Evolutionary conservation across 1,284 basidiomycete genomes (phyloP).

Genomic region (Lentinus polychrous): DNA sequence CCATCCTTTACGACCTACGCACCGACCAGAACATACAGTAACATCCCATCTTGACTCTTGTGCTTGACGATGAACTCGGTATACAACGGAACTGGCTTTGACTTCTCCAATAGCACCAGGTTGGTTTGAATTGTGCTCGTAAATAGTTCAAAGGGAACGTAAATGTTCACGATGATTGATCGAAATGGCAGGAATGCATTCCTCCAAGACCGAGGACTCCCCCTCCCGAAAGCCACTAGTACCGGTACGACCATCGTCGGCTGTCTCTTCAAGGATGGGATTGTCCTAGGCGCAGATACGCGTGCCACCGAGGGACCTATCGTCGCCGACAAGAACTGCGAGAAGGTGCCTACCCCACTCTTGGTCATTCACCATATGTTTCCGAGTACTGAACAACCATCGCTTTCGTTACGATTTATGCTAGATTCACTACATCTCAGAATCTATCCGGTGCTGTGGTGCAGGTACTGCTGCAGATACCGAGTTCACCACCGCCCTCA

Average conservation of each 20-base stretch:
- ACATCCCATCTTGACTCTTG: not conserved
- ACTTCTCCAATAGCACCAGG: conserved; percentile 31
- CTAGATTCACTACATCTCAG: conserved; percentile 95
- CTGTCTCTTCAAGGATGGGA: conserved; percentile 88
- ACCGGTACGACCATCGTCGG: conserved; percentile 99
- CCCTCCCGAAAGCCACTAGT: conserved; percentile 79
- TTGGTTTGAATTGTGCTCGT: conserved; percentile 13
- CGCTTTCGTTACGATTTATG: not conserved
- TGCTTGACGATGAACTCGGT: conserved; percentile 24
- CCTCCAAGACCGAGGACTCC: conserved; percentile 62
- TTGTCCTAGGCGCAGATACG: conserved; percentile 96
- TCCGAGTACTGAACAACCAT: not conserved
- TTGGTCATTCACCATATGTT: not conserved
- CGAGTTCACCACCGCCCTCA: conserved; percentile 90
- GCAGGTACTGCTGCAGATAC: conserved; percentile 98
- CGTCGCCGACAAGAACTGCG: conserved; percentile 99
- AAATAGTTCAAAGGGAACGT: not conserved
- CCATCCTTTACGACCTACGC: not conserved
- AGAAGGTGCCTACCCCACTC: conserved; percentile 64
- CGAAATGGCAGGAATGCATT: conserved; percentile 64
- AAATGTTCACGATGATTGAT: not conserved
- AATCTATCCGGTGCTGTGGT: conserved; percentile 95
- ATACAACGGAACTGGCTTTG: conserved; percentile 26
- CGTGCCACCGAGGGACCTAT: conserved; percentile 93
- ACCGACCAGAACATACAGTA: conserved; percentile 5